Percentiles rank a stretch among this genome's conserved stretches.
Evolutionary conservation across 2,329 filamentous ascomycete species (phyloP).

Genomic region (Exophiala oligosperma): DNA sequence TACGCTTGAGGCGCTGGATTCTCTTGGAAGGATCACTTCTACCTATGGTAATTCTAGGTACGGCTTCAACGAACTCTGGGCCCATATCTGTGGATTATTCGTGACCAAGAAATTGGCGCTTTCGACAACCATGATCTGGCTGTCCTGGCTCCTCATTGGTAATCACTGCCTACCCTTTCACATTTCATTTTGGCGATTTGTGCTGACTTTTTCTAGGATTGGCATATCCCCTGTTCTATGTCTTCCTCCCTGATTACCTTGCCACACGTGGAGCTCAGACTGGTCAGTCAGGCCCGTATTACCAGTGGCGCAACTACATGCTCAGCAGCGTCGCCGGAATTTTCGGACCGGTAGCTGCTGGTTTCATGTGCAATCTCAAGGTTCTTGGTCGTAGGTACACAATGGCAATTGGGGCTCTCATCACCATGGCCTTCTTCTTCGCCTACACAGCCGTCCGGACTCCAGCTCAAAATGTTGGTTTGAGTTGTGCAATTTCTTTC

Average conservation of each 20-base stretch:
- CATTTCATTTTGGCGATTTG: background rate
- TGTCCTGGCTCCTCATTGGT: conserved; percentile 70
- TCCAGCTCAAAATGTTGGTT: conserved; percentile 63
- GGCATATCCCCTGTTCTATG: conserved; percentile 72
- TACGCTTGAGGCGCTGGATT: conserved; percentile 50
- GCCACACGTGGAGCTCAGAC: conserved; percentile 66
- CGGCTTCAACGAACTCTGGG: conserved; percentile 22
- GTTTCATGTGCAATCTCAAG: conserved; percentile 68
- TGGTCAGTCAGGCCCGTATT: conserved; percentile 69
- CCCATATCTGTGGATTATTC: conserved; percentile 69
- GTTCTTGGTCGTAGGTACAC: conserved; percentile 71
- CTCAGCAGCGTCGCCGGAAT: conserved; percentile 73
- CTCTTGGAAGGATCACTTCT: conserved; percentile 40
- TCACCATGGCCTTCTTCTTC: conserved; percentile 70
- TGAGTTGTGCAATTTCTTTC: conserved; percentile 67
- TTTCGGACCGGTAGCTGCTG: conserved; percentile 71
- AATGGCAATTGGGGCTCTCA: conserved; percentile 60
- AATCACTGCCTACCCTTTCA: background rate
- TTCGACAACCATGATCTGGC: conserved; percentile 59
- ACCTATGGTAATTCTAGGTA: conserved; percentile 38
- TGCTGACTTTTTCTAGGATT: conserved; percentile 4
- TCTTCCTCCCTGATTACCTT: conserved; percentile 55
- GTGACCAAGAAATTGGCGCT: conserved; percentile 60
- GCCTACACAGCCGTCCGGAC: conserved; percentile 69
- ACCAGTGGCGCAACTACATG: conserved; percentile 79